Base-by-base conservation (phyloP, 192 early-diverging fungal species). In the Cladochytrium replicatum region DNA sequence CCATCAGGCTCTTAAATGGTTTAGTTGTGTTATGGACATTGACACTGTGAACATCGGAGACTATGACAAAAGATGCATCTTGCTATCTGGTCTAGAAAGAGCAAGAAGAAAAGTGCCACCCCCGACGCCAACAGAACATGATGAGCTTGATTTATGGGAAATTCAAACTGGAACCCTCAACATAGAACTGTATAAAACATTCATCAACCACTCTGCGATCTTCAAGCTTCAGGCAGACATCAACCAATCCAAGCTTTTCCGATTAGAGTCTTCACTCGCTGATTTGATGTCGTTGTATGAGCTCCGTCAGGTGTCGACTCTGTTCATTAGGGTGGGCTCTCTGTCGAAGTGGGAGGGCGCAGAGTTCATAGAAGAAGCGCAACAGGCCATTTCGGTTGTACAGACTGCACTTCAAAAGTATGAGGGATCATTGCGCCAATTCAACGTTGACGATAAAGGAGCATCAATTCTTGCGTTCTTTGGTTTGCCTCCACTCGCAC, bases 401-500 rank as follows among this genome's bases (percentile, higher is more conserved):
- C 72, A 74, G 23, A 34, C 13, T 8, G 56, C 71, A 7, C 25
- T 75, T 17, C 48, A 45, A 2, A 46, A 51, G 48, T 76, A 46
- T 40, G 72, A 75, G 30, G 72, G 72, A 6, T 50, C 27, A 40
- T 41, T 75, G 28, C 28, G 72, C 17, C 72, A 75, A 46, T 72
- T 75, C 17, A 71, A 75, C 30, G 71, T 74, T 19, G 72, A 75
- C 44, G 72, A 75, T 30, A 75, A 75, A 42, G 72, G 72, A 32
- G 72, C 72, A 0, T 57, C 61, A n/a, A 59, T 76, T 5, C 42
- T 75, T 24, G 32, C 27, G 19, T 75, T 75, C 45, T 75, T 75
- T 56, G 72, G 72, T 6, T 48, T 75, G 24, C 72, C 72, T 3
- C 72, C 72, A 25, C 48, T 63, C 15, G 72, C 71, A 17, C 72